Evolutionary conservation across 2,329 filamentous ascomycete species (phyloP).

Genomic region (Fusarium algeriense): DNA sequence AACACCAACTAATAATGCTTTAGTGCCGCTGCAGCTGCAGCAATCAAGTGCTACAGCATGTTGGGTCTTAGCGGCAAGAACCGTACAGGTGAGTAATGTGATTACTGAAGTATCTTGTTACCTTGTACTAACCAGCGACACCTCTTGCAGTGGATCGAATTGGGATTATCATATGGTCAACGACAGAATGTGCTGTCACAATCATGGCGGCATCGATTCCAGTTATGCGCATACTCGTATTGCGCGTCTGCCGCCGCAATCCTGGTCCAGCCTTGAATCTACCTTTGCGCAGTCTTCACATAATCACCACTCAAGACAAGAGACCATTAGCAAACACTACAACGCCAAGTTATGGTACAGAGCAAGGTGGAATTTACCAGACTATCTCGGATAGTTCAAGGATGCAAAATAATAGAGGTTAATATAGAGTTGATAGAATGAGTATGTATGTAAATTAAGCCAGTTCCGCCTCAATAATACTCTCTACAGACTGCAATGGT

Average conservation of each 20-base stretch:
- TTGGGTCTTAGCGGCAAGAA: slow-evolving; percentile 3
- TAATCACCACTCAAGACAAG: neutral
- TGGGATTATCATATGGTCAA: slow-evolving; percentile 5
- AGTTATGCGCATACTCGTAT: neutral
- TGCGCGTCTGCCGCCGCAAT: neutral
- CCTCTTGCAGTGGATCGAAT: neutral
- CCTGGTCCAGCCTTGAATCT: accelerated
- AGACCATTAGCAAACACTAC: neutral
- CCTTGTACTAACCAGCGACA: accelerated
- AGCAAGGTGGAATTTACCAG: accelerated
- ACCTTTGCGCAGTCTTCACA: neutral
- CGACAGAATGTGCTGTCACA: neutral
- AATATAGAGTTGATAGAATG: neutral
- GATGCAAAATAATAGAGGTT: too few species aligned
- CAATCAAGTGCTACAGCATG: neutral
- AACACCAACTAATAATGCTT: accelerated
- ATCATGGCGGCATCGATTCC: slow-evolving; percentile 9
- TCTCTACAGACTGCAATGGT: slow-evolving; percentile 45
- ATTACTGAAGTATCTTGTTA: neutral
- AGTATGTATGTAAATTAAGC: too few species aligned
- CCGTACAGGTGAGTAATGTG: neutral
- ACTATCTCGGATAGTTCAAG: too few species aligned
- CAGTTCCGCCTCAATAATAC: slow-evolving; percentile 45
- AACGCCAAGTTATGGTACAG: neutral
- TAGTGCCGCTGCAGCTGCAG: slow-evolving; percentile 3